Base-by-base conservation (phyloP, 768 basidiomycete species). In the Cystobasidium onofrii region DNA sequence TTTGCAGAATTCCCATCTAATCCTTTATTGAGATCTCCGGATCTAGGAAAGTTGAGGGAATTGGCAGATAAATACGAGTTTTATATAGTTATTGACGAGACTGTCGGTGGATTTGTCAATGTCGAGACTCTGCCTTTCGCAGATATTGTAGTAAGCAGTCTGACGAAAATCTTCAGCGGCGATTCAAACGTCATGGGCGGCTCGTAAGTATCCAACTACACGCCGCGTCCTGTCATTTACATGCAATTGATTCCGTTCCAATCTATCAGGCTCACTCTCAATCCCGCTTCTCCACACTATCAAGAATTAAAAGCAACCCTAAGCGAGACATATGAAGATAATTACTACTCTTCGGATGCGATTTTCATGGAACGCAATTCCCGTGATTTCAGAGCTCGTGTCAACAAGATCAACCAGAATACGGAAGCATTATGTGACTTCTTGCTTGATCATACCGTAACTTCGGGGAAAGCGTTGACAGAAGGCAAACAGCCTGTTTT, bases 301-400 rank as follows among this genome's bases (percentile, higher is more conserved):
- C 64, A 81, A 0, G 74, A 82, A 0, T 85, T 99, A 60, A 91
- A 90, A 78, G 78, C 82, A 0, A 82, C 87, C 60, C 83, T 92
- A 78, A 78, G 81, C 9, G 76, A 83, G 9, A 83, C 80, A 6
- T 97, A 88, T 81, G 91, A 95, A 80, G 94, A 99, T 79, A 83
- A 83, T 27, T 97, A 91, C 82, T 97, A 89, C 76, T 85, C 87
- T 78, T 90, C 93, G 80, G 95, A 99, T 79, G 92, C 91, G 50
- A 87, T 97, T 71, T 95, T 88, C 84, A 90, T 99, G 90, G 95
- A 99, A 80, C 90, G 94, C 76, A 99, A 99, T 82, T 98, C 95
- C 20, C 90, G 95, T 64, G 88, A 96, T 82, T 97, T 95, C 83
- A 82, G 85, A 64, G 84, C 83, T 9, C 90, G 95, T 69, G 85